A percentile compares a stretch with the other conserved stretches of the same genome.
These are phyloP conservation scores for Paraphaeosphaeria minitans DNA, from an alignment of 2,329 filamentous ascomycete genomes.

Conservation along the genomic window DNA sequence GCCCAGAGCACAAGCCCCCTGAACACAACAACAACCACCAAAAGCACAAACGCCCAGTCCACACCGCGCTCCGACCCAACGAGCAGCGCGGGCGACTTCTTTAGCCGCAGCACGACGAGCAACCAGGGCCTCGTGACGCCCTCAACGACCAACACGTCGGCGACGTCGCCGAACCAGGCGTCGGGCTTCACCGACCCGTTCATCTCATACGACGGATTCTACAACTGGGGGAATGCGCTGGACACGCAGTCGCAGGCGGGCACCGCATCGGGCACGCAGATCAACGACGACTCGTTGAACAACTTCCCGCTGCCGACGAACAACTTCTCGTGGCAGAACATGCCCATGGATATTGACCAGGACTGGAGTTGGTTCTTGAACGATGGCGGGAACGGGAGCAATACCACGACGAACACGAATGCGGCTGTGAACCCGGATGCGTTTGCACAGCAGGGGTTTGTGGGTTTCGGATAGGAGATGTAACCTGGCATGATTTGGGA, in stretches of 20 bases:
- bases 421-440: constrained; percentile 13
- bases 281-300: constrained; percentile 39
- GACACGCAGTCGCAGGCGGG: constrained; percentile 17
- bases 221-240: constrained; percentile 38
- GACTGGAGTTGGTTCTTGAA: constrained; percentile 50
- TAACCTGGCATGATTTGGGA: not conserved
- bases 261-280: constrained; percentile 17
- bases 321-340: constrained; percentile 47
- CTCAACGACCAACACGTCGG: constrained; percentile 21
- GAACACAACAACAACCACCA: not conserved
- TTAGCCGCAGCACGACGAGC: not conserved
- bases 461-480: constrained; percentile 30
- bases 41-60: constrained; percentile 5
- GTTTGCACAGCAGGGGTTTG: constrained; percentile 30
- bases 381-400: constrained; percentile 25
- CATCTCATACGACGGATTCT: constrained; percentile 48
- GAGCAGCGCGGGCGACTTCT: constrained; percentile 12
- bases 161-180: constrained; percentile 15
- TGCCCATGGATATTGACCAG: constrained; percentile 50
- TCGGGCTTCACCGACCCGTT: constrained; percentile 32
- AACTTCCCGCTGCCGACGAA: constrained; percentile 42
- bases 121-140: constrained; percentile 11
- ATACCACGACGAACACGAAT: constrained; percentile 5
- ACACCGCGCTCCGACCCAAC: constrained; percentile 20
- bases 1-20: not conserved